Conservation (phyloP, 768 basidiomycete species). For the Termitomyces sp. region DNA sequence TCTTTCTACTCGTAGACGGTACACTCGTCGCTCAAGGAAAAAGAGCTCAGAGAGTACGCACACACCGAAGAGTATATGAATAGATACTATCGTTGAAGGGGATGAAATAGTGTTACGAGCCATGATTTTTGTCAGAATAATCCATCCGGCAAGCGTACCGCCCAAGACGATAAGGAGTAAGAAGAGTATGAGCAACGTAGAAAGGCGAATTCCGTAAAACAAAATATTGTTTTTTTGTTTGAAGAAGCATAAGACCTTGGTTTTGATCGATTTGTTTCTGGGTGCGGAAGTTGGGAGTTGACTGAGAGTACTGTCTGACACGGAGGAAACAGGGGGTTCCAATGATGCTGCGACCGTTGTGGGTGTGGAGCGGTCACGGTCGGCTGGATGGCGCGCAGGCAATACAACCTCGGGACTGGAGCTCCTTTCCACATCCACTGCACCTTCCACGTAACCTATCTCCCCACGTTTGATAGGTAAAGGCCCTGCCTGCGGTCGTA, state of each 20-base stretch:
- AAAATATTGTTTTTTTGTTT: slow-evolving; percentile 30
- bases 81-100: slow-evolving; percentile 38
- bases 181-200: slow-evolving; percentile 35
- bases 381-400: slow-evolving; percentile 44
- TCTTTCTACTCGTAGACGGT: slow-evolving; percentile 61
- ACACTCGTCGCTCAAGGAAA: slow-evolving; percentile 60
- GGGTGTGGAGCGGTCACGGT: slow-evolving; percentile 23
- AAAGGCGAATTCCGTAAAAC: slow-evolving; percentile 38
- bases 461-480: slow-evolving; percentile 62
- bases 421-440: slow-evolving; percentile 18
- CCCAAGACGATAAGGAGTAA: slow-evolving; percentile 34
- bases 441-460: slow-evolving; percentile 51
- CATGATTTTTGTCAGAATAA: slow-evolving; percentile 28
- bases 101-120: not conserved
- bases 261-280: slow-evolving; percentile 21
- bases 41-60: slow-evolving; percentile 45
- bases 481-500: slow-evolving; percentile 50
- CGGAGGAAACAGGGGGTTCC: slow-evolving; percentile 8
- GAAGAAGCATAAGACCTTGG: slow-evolving; percentile 31
- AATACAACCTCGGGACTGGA: slow-evolving; percentile 21
- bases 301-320: slow-evolving; percentile 11
- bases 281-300: slow-evolving; percentile 15
- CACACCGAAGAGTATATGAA: slow-evolving; percentile 60
- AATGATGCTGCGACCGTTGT: slow-evolving; percentile 10
- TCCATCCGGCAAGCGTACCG: slow-evolving; percentile 55